Conservation (phyloP, 768 basidiomycete species). For the Termitomyces heimii region DNA sequence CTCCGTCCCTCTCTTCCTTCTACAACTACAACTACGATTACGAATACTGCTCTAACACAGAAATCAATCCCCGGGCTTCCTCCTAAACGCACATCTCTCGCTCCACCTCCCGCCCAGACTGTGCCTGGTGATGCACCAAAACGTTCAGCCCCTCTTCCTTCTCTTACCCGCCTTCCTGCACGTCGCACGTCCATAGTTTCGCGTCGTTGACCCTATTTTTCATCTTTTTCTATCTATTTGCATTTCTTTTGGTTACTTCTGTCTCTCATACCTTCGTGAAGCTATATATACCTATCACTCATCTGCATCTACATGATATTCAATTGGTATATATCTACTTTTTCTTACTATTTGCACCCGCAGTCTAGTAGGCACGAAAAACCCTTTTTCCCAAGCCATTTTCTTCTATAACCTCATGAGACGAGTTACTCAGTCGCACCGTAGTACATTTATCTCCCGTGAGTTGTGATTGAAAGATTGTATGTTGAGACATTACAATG, state of each 20-base stretch:
- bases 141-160: background rate
- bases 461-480: conserved; percentile 1
- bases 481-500: background rate
- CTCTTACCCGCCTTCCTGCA: background rate
- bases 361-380: background rate
- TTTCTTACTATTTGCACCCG: background rate
- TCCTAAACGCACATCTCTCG: background rate
- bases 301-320: background rate
- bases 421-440: background rate
- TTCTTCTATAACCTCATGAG: background rate
- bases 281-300: background rate
- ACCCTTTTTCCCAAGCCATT: background rate
- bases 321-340: background rate
- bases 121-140: background rate
- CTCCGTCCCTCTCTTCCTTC: background rate
- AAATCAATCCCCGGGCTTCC: background rate
- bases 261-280: background rate
- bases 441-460: background rate
- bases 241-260: background rate
- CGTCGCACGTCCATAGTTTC: background rate
- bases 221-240: background rate
- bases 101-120: background rate
- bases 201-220: background rate
- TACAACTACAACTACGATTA: background rate
- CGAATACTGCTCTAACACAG: background rate